These are phyloP conservation scores for Fusarium xyrophilum DNA, from an alignment of 2,329 filamentous ascomycete genomes.

Conservation along the genomic window DNA sequence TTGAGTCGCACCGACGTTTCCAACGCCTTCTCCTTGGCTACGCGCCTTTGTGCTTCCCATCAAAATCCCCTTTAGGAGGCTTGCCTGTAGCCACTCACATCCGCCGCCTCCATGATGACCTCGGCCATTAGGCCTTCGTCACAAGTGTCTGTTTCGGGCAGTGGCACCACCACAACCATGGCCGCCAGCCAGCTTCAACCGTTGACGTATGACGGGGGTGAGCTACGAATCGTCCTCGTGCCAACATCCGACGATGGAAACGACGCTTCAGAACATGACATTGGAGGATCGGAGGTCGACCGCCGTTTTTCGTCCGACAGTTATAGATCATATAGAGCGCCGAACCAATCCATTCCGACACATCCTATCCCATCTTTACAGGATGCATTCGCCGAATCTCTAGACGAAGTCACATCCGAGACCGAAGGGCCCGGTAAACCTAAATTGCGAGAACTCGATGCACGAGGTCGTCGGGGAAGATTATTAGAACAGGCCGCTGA, in stretches of 20 bases:
- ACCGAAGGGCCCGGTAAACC: constrained; percentile 53
- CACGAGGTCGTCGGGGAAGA: constrained; percentile 67
- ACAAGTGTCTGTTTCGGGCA: constrained; percentile 35
- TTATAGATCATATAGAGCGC: constrained; percentile 34
- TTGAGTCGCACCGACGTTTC: constrained; percentile 11
- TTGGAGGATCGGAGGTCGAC: constrained; percentile 23
- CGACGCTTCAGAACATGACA: constrained; percentile 8
- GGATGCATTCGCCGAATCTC: constrained; percentile 81
- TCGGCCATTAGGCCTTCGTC: constrained; percentile 36
- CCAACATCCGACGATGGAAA: constrained; percentile 35
- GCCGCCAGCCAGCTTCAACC: constrained; percentile 42
- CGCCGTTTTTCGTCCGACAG: constrained; percentile 32
- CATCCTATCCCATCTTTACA: constrained; percentile 82
- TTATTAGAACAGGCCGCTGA: constrained; percentile 73
- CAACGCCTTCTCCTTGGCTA: not conserved
- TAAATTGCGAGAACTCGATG: constrained; percentile 61
- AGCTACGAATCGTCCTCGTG: constrained; percentile 44
- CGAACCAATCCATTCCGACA: constrained; percentile 41
- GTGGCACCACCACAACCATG: constrained; percentile 42
- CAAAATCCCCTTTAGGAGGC: constrained; percentile 18
- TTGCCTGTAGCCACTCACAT: constrained; percentile 17
- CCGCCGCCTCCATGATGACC: constrained; percentile 32
- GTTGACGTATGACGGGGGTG: constrained; percentile 40
- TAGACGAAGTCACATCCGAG: constrained; percentile 71
- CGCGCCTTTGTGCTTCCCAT: constrained; percentile 9